Base-by-base conservation (phyloP, 768 basidiomycete species). In the Kwoniella heveanensis region DNA sequence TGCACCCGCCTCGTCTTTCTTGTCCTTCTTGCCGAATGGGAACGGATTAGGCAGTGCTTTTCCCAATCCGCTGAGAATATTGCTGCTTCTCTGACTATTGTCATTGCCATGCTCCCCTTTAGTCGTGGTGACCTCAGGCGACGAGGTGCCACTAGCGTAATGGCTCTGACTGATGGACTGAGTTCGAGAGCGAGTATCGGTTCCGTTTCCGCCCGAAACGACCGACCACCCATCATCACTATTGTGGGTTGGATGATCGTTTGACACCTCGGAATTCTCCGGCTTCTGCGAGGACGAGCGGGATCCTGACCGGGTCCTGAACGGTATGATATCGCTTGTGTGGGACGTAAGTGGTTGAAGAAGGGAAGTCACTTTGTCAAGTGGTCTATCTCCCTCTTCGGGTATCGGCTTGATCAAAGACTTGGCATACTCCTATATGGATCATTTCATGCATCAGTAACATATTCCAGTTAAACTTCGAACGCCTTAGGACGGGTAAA, bases 391-490 rank as follows among this genome's bases (percentile, higher is more conserved):
- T 6, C 61, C 49, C n/a, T 53, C 36, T 24, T 30, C 46, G 7
- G 66, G 66, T 4, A 29, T 67, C 6, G 84, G 85, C 77, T 92
- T 94, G 68, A 97, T 87, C 54, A 96, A 81, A 8, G 89, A 88
- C 36, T 90, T 86, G 36, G 95, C 92, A 78, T 97, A 97, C 65
- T 98, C 95, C 77, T 79, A 62, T 19, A 21, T 46, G 49, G 17
- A 37, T 22, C 13, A 19, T 54, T 7, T 24, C 1, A 17, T 46
- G 36, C n/a, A 1, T 48, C 30, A 56, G 52, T 56, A 13, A 15
- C 25, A n/a, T n/a, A n/a, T n/a, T n/a, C n/a, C n/a, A n/a, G n/a
- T n/a, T n/a, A n/a, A n/a, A n/a, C n/a, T n/a, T n/a, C n/a, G n/a
- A n/a, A n/a, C n/a, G n/a, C n/a, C n/a, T n/a, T n/a, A n/a, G n/a